A percentile compares a stretch with the other conserved stretches of the same genome.
Conservation (phyloP, 2,329 filamentous ascomycete species). For the Chaetomiaceae sp. region DNA sequence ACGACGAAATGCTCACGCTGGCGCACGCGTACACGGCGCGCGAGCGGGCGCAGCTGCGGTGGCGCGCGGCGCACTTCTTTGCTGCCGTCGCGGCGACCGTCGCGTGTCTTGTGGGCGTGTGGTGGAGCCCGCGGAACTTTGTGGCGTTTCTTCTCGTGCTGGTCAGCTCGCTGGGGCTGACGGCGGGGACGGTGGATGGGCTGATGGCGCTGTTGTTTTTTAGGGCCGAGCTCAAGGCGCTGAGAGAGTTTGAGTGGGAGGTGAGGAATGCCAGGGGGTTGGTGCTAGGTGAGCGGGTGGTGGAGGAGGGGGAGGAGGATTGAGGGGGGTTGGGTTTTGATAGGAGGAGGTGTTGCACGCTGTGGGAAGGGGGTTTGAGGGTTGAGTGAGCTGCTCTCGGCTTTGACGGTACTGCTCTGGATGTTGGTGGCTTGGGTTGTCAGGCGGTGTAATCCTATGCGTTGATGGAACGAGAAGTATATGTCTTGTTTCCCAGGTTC, state of each 20-base stretch:
- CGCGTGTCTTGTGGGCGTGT: conserved; percentile 72
- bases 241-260: conserved; percentile 94
- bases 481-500: no score
- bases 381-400: no score
- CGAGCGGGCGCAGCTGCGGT: conserved; percentile 64
- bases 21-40: conserved; percentile 62
- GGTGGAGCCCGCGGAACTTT: conserved; percentile 74
- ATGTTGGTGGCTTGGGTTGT: no score
- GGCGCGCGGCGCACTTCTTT: conserved; percentile 69
- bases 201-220: conserved; percentile 84
- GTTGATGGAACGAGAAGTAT: no score
- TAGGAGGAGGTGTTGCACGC: no score
- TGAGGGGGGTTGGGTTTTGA: no score
- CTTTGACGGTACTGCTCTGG: no score
- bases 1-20: conserved; percentile 65
- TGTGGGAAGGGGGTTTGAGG: neutral
- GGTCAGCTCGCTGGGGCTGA: conserved; percentile 69
- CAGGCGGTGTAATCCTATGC: no score
- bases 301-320: neutral
- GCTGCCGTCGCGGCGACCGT: conserved; percentile 60
- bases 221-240: conserved; percentile 69
- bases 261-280: conserved; percentile 59
- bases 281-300: neutral
- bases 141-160: conserved; percentile 76
- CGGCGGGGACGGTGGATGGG: conserved; percentile 73